Percentiles rank a stretch among this genome's conserved stretches.
Evolutionary conservation across 306 rosid genomes (phyloP).

Genomic region (Boehmeria nivea): DNA sequence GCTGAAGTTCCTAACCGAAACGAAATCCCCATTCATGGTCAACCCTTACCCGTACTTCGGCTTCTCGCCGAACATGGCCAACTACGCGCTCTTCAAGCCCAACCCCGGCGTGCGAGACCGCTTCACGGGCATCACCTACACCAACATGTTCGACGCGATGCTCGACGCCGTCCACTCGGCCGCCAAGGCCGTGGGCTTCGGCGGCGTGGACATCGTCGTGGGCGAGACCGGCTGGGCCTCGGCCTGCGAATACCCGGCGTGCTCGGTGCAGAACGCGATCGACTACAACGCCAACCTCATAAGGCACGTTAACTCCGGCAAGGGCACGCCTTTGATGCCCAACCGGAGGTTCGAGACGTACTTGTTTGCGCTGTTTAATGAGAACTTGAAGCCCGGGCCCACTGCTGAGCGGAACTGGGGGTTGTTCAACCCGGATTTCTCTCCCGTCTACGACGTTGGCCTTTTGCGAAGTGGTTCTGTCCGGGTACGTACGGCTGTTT

Average conservation of each 20-base stretch:
- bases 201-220: conserved; percentile 43
- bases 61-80: conserved; percentile 43
- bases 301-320: conserved; percentile 43
- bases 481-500: too few relatives aligned
- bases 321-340: conserved; percentile 91
- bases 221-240: conserved; percentile 98
- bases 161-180: conserved; percentile 73
- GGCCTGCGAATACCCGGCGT: conserved; percentile 63
- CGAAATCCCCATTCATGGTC: conserved; percentile 68
- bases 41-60: conserved; percentile 89
- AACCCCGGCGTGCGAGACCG: conserved; percentile 50
- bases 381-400: conserved; percentile 90
- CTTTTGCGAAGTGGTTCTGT: conserved; percentile 32
- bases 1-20: conserved; percentile 49
- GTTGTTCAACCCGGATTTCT: conserved; percentile 58
- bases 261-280: conserved; percentile 50
- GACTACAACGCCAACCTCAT: conserved; percentile 43
- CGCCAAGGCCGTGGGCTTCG: conserved; percentile 52
- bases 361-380: conserved; percentile 65
- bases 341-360: conserved; percentile 62
- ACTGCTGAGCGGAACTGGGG: conserved; percentile 84
- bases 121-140: conserved; percentile 44
- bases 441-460: conserved; percentile 69
- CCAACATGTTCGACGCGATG: conserved; percentile 63
- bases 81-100: conserved; percentile 57